phyloP scores from a whole-genome alignment of 345 rosid species.

The Moricandia arvensis region DNA sequence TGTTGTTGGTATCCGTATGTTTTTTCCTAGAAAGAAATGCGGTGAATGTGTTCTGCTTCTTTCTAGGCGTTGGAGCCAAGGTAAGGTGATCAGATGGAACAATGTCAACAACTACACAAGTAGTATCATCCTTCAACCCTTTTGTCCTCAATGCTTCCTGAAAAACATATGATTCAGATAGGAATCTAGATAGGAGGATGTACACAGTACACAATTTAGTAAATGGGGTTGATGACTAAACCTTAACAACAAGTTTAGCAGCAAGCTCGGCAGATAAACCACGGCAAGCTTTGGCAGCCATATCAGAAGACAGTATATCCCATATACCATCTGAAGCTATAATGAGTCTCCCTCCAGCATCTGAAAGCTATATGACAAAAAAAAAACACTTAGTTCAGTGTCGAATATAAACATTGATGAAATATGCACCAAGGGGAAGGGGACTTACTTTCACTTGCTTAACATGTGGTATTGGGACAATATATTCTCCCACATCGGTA shows the following conservation, averaged over 20 bases:
- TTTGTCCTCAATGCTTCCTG: conserved; percentile 96
- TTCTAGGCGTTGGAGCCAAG: conserved; percentile 41
- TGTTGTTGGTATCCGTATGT: conserved; percentile 44
- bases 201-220: conserved; percentile 2
- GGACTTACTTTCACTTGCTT: conserved; percentile 92
- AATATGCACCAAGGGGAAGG: conserved; percentile 13
- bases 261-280: conserved; percentile 98
- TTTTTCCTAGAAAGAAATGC: conserved; percentile 69
- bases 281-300: conserved; percentile 93
- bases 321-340: conserved; percentile 99
- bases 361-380: conserved; percentile 57
- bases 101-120: conserved; percentile 97
- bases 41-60: conserved; percentile 60
- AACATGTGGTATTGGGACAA: conserved; percentile 97
- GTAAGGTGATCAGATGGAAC: conserved; percentile 78
- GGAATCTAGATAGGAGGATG: not conserved
- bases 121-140: conserved; percentile 98
- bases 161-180: not conserved
- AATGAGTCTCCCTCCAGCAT: conserved; percentile 92
- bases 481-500: conserved; percentile 96
- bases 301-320: conserved; percentile 90
- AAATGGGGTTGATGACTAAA: conserved; percentile 26
- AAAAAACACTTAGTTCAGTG: not conserved
- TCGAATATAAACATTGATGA: not conserved
- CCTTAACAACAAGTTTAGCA: conserved; percentile 97